phyloP scores from a whole-genome alignment of 179 eudicot genomes.

The Actinidia arguta region DNA sequence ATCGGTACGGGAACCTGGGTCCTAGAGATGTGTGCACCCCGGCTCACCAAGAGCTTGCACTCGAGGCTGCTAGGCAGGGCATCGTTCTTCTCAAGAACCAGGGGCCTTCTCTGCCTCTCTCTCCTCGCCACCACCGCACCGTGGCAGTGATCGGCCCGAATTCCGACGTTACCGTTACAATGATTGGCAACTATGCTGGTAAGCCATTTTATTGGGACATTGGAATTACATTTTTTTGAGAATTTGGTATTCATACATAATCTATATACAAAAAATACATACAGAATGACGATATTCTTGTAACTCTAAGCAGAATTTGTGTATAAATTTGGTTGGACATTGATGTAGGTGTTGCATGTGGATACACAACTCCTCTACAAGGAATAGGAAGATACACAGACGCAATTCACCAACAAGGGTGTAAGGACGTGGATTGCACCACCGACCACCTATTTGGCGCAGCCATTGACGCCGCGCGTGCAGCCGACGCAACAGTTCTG shows the following conservation, averaged over 20 bases:
- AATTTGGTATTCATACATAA: too few species aligned
- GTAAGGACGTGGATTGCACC: slow-evolving; percentile 54
- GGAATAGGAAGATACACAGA: slow-evolving; percentile 55
- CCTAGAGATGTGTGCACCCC: slow-evolving; percentile 59
- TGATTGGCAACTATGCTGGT: slow-evolving; percentile 83
- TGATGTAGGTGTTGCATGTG: slow-evolving; percentile 60
- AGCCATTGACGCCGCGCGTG: slow-evolving; percentile 54
- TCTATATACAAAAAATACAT: too few species aligned
- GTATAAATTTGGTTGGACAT: too few species aligned
- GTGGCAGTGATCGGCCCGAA: slow-evolving; percentile 79
- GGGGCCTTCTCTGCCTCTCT: slow-evolving; percentile 54
- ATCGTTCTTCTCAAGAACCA: slow-evolving; percentile 68
- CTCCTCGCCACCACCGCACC: slow-evolving; percentile 44
- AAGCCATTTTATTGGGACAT: neutral
- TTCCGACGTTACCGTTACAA: slow-evolving; percentile 59
- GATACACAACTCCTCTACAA: slow-evolving; percentile 61
- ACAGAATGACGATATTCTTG: too few species aligned
- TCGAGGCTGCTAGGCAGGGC: slow-evolving; percentile 71
- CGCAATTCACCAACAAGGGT: slow-evolving; percentile 59
- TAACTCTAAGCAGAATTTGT: too few species aligned
- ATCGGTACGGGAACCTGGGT: slow-evolving; percentile 57
- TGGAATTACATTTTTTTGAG: too few species aligned
- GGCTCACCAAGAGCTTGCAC: slow-evolving; percentile 67
- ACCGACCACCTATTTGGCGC: slow-evolving; percentile 44
- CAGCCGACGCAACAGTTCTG: slow-evolving; percentile 63